These are phyloP conservation scores for Dactylellina parvicollis DNA, from an alignment of 2,329 filamentous ascomycete genomes.

Conservation along the genomic window DNA sequence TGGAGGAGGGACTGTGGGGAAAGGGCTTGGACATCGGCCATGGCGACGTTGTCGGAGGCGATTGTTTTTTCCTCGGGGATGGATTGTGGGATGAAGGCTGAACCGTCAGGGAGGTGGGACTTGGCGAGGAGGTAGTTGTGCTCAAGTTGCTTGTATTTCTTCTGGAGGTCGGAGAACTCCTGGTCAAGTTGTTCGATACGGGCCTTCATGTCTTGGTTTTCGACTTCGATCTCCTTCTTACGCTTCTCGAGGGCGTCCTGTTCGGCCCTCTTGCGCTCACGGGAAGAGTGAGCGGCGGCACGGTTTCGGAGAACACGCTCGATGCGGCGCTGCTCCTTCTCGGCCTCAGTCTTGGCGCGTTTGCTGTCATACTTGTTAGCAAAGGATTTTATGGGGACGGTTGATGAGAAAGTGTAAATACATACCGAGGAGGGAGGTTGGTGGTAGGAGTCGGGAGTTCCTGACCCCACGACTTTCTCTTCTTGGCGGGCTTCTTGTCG, in stretches of 20 bases:
- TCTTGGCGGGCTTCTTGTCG: constrained; percentile 83
- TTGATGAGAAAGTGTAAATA: constrained; percentile 36
- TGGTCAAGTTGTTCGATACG: constrained; percentile 71
- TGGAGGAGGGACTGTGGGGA: constrained; percentile 54
- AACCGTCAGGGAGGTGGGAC: constrained; percentile 46
- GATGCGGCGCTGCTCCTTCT: constrained; percentile 97
- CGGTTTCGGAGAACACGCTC: constrained; percentile 97
- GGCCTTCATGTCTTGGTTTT: constrained; percentile 76
- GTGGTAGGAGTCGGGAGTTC: constrained; percentile 96
- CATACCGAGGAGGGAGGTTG: constrained; percentile 86
- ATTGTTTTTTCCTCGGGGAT: constrained; percentile 45
- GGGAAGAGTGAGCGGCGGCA: constrained; percentile 92
- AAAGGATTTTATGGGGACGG: constrained; percentile 15
- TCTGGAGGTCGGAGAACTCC: constrained; percentile 65
- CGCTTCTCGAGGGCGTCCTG: constrained; percentile 81
- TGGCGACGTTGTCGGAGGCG: constrained; percentile 50
- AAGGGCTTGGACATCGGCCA: constrained; percentile 55
- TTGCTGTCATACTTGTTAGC: constrained; percentile 70
- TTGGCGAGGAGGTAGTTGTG: constrained; percentile 55
- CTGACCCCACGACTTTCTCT: constrained; percentile 98
- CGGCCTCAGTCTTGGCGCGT: constrained; percentile 97
- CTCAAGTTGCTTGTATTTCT: constrained; percentile 65
- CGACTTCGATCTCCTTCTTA: constrained; percentile 73
- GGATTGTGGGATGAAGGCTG: constrained; percentile 47
- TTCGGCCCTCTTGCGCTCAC: constrained; percentile 89